Percentiles rank a stretch among this genome's conserved stretches.
Evolutionary conservation across 805 yeast species (phyloP).

Genomic region (Schizosaccharomyces osmophilus): DNA sequence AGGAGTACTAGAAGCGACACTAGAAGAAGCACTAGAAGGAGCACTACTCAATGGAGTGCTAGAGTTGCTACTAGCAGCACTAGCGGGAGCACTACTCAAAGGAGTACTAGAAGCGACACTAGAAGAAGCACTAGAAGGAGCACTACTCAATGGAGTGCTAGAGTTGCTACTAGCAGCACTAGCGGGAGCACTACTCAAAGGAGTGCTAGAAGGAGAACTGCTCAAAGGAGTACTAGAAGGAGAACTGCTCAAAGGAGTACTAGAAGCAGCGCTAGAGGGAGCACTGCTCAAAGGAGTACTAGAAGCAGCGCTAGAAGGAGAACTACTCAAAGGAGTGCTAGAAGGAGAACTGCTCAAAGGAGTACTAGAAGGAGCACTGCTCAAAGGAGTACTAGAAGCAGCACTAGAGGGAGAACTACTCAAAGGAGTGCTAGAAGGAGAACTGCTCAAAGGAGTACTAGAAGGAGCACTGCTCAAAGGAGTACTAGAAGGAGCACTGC

Average conservation of each 20-base stretch:
- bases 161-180: too few species aligned
- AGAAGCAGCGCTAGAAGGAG: neutral
- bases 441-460: neutral
- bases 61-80: too few species aligned
- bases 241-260: neutral
- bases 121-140: neutral
- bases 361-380: neutral
- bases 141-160: neutral
- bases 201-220: neutral
- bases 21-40: neutral
- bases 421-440: neutral
- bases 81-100: neutral
- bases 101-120: neutral
- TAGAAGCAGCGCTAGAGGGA: neutral
- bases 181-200: neutral
- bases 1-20: neutral
- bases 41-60: neutral
- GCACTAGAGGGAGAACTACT: neutral
- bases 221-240: neutral
- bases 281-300: neutral
- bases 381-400: neutral
- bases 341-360: neutral
- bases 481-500: neutral
- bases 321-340: neutral
- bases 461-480: neutral